Conservation (phyloP, 441 rosid species). For the Croton setiger region DNA sequence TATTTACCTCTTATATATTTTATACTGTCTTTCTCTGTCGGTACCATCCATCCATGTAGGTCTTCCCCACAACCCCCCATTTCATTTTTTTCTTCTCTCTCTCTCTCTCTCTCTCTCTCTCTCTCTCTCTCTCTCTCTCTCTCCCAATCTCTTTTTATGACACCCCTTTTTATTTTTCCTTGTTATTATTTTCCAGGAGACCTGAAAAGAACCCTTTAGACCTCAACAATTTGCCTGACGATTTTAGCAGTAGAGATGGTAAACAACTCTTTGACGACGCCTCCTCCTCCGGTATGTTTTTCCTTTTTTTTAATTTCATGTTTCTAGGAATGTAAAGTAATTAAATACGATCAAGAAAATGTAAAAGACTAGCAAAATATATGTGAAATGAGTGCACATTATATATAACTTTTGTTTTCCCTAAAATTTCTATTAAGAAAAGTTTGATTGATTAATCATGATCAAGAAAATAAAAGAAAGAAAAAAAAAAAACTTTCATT, state of each 20-base stretch:
- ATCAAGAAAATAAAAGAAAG: too few relatives aligned
- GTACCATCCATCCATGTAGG: constrained; percentile 47
- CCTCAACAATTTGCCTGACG: constrained; percentile 96
- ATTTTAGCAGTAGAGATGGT: constrained; percentile 42
- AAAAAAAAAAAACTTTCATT: too few relatives aligned
- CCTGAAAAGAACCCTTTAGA: constrained; percentile 67
- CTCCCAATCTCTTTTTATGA: neutral
- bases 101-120: constrained; percentile 10
- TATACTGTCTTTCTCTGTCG: constrained; percentile 52
- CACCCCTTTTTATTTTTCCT: neutral
- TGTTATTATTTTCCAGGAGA: constrained; percentile 45
- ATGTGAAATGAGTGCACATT: neutral
- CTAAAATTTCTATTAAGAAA: too few relatives aligned
- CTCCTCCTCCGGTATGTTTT: constrained; percentile 44
- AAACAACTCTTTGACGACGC: constrained; percentile 50
- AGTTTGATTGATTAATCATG: too few relatives aligned
- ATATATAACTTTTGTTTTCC: neutral
- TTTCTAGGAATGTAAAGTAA: too few relatives aligned
- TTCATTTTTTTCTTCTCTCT: constrained; percentile 8
- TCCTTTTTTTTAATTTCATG: neutral
- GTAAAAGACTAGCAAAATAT: neutral
- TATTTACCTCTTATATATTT: constrained; percentile 14
- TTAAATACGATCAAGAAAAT: neutral
- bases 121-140: neutral
- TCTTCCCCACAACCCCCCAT: constrained; percentile 28